A percentile compares a stretch with the other conserved stretches of the same genome.
Conservation (phyloP, 139 green algal genomes). For the Haematococcus lacustris region DNA sequence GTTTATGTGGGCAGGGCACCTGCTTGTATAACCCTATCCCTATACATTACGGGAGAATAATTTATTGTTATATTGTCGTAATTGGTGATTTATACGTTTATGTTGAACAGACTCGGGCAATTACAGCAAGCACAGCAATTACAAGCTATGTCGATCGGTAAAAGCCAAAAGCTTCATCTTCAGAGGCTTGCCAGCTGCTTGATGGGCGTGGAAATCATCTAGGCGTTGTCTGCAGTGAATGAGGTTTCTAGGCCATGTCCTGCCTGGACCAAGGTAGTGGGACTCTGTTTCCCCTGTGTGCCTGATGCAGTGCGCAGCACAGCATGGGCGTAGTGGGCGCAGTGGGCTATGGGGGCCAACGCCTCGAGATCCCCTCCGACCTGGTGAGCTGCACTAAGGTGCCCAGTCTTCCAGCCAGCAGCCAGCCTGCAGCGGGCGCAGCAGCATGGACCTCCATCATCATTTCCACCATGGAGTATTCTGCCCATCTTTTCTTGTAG, state of each 20-base stretch:
- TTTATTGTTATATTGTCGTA: background rate
- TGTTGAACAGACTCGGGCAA: too few species aligned
- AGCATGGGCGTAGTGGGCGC: conserved; percentile 71
- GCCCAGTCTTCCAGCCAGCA: background rate
- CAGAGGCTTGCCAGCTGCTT: background rate
- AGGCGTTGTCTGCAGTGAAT: background rate
- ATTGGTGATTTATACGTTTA: background rate
- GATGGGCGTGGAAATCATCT: background rate
- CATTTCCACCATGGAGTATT: background rate
- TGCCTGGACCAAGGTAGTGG: background rate
- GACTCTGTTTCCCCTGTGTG: background rate
- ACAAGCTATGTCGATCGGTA: background rate
- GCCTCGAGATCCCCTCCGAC: conserved; percentile 58
- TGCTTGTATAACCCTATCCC: too few species aligned
- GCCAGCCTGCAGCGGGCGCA: background rate
- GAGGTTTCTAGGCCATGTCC: background rate
- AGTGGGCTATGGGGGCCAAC: conserved; percentile 71
- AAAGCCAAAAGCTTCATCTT: background rate
- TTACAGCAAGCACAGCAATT: background rate
- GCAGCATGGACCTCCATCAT: background rate
- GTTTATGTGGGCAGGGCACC: too few species aligned
- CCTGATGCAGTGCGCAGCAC: too few species aligned
- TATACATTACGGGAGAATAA: too few species aligned
- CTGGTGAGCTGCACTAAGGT: conserved; percentile 11
- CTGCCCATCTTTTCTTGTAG: too few species aligned